Base-by-base conservation (phyloP, 2,329 filamentous ascomycete species). In the Elsinoe perseae region DNA sequence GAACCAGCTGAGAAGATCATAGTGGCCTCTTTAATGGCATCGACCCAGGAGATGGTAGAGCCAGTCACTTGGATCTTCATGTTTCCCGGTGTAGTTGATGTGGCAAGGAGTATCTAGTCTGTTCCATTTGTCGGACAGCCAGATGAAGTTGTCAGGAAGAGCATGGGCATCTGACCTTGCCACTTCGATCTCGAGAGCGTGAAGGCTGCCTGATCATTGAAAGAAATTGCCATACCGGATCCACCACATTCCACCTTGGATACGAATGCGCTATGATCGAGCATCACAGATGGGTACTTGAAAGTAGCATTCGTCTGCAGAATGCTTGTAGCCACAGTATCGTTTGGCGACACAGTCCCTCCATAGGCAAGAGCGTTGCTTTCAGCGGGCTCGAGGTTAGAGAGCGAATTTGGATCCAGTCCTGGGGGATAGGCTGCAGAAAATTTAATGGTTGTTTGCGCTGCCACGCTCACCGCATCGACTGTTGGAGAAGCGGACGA, bases 261-360 rank as follows among this genome's bases (percentile, higher is more conserved):
- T 7, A 50, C 27, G 7, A 50, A 50, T 7, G 46, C 9, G 8
- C 20, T 27, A 32, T 50, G 27, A 30, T 50, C 46, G 20, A 50
- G 25, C 21, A 50, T 50, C 21, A 50, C 46, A 18, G 18, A 10
- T 9, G 46, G 46, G 27, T 50, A 50, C 27, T 50, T 50, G 46
- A 50, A 50, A 25, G 46, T 50, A 3, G 46, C 46, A 16, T 50
- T 32, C 34, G 8, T 38, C 18, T 38, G 34, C 5, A 38, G 34
- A n/a, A n/a, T 38, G 4, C 14, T 38, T 4, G 14, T 16, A 16
- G 34, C 34, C 14, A 38, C 34, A 8, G 34, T 16, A n/a, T 14
- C 34, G 34, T 38, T 16, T 38, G 34, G 34, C 2, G 34, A 38
- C 14, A 14, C 34, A n/a, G 34, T 16, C n/a, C 34, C 34, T 4